Evolutionary conservation across 805 yeast genomes (phyloP).

Genomic region (Blastobotrys chiropterorum): DNA sequence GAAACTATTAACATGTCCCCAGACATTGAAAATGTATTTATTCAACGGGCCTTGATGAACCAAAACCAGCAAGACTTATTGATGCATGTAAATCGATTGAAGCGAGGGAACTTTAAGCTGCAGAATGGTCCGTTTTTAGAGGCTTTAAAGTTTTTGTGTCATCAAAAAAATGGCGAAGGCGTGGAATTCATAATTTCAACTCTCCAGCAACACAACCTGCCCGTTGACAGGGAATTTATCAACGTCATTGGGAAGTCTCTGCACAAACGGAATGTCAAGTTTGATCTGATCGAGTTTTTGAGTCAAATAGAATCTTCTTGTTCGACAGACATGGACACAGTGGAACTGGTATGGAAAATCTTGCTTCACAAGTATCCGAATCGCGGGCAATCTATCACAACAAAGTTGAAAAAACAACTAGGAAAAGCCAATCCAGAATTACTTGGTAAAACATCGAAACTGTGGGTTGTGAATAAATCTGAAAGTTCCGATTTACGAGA

Average conservation of each 20-base stretch:
- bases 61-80: slow-evolving; percentile 1
- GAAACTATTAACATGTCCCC: slow-evolving; percentile 7
- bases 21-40: slow-evolving; percentile 7
- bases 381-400: not conserved
- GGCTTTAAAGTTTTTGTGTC: slow-evolving; percentile 1
- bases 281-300: slow-evolving; percentile 3
- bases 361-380: not conserved
- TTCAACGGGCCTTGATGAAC: slow-evolving; percentile 9
- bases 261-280: not conserved
- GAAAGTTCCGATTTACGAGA: not conserved
- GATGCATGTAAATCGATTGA: not conserved
- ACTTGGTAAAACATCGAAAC: not conserved
- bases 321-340: not conserved
- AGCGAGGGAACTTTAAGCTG: not conserved
- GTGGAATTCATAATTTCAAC: slow-evolving; percentile 1
- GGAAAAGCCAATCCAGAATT: not conserved
- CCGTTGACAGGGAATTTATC: slow-evolving; percentile 3
- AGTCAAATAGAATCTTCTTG: not conserved
- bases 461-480: not conserved
- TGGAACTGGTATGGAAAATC: not conserved
- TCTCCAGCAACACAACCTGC: not conserved
- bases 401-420: not conserved
- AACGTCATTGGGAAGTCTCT: slow-evolving; percentile 4
- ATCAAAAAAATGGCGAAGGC: not conserved
- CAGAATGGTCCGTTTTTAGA: not conserved